A percentile compares a stretch with the other conserved stretches of the same genome.
Evolutionary conservation across 2,329 filamentous ascomycete species (phyloP).

Genomic region (Thielaviopsis ethacetica): DNA sequence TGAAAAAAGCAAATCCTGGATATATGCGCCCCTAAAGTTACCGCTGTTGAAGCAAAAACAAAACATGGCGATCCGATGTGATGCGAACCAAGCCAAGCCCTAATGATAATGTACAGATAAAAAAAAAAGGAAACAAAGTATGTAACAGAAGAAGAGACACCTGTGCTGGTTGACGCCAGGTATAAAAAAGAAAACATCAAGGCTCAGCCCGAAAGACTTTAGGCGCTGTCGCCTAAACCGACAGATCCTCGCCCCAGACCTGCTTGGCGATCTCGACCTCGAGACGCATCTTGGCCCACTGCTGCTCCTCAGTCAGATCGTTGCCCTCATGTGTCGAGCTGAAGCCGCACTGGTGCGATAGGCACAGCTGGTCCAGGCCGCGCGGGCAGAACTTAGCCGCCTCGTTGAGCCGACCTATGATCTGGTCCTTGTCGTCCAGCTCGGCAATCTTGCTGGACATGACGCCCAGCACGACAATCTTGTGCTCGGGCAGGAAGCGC

Average conservation of each 20-base stretch:
- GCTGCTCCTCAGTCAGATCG: slow-evolving; percentile 51
- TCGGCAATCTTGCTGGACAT: slow-evolving; percentile 43
- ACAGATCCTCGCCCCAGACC: slow-evolving; percentile 32
- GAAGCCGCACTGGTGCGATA: slow-evolving; percentile 55
- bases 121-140: too few relatives aligned
- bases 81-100: background rate
- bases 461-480: slow-evolving; percentile 46
- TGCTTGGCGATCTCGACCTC: slow-evolving; percentile 49
- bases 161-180: background rate
- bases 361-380: slow-evolving; percentile 46
- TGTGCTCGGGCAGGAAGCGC: slow-evolving; percentile 37
- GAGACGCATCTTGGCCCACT: slow-evolving; percentile 54
- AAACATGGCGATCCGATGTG: background rate
- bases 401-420: slow-evolving; percentile 35
- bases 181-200: background rate
- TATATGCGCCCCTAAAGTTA: background rate
- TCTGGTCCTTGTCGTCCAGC: slow-evolving; percentile 37
- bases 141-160: background rate
- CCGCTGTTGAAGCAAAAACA: background rate
- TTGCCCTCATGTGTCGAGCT: slow-evolving; percentile 44
- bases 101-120: background rate
- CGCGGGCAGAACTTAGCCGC: slow-evolving; percentile 50
- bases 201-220: too few relatives aligned
- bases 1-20: background rate
- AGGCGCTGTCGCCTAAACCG: background rate